phyloP scores from a whole-genome alignment of 2,329 filamentous ascomycete genomes.

The Cordyceps cicadae region DNA sequence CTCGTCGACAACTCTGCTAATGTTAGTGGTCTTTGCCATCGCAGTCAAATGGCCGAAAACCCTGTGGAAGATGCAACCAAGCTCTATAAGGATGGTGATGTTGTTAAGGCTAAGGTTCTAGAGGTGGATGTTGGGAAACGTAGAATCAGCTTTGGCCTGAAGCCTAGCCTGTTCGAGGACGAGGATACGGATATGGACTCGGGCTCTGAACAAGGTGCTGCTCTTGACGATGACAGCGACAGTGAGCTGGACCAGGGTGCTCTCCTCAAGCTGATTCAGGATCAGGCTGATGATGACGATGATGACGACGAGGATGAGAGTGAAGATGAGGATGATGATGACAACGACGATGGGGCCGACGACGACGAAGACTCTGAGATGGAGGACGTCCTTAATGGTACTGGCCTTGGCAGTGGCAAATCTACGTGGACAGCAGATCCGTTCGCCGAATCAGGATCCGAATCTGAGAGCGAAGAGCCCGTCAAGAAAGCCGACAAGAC shows the following conservation, averaged over 20 bases:
- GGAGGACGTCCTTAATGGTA: constrained; percentile 24
- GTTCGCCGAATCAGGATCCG: constrained; percentile 51
- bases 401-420: constrained; percentile 62
- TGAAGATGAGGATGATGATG: constrained; percentile 31
- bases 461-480: constrained; percentile 32
- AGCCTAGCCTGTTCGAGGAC: constrained; percentile 80
- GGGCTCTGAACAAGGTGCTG: constrained; percentile 38
- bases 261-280: constrained; percentile 36
- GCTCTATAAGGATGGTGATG: constrained; percentile 81
- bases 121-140: constrained; percentile 67
- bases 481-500: constrained; percentile 49
- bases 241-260: constrained; percentile 41
- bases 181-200: constrained; percentile 45
- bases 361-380: constrained; percentile 21
- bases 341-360: constrained; percentile 20
- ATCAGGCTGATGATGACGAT: constrained; percentile 37
- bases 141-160: constrained; percentile 81
- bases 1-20: constrained; percentile 79
- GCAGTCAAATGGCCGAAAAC: constrained; percentile 83
- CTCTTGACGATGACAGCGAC: constrained; percentile 34
- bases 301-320: constrained; percentile 24
- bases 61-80: constrained; percentile 76
- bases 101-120: constrained; percentile 85
- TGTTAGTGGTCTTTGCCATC: constrained; percentile 87
- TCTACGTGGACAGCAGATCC: constrained; percentile 81